A percentile compares a stretch with the other conserved stretches of the same genome.
phyloP scores from a whole-genome alignment of 495 filamentous ascomycete genomes.

The Penicillium lagena region DNA sequence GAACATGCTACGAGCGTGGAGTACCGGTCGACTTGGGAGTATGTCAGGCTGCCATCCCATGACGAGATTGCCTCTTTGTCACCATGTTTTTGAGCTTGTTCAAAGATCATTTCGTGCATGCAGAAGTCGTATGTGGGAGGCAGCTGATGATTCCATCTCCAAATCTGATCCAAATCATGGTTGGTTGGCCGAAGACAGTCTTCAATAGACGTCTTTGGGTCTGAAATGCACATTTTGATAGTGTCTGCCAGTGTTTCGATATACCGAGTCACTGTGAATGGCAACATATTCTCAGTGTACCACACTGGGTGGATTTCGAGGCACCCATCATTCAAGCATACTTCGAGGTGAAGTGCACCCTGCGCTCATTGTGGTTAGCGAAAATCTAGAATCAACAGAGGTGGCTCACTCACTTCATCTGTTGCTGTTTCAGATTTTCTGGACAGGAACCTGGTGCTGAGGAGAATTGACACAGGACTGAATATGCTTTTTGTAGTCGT shows the following conservation, averaged over 20 bases:
- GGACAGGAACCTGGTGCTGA: conserved; percentile 25
- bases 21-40: conserved; percentile 4
- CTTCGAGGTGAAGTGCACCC: conserved; percentile 19
- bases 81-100: background rate
- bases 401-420: conserved; percentile 16
- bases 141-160: conserved; percentile 2
- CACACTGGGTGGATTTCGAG: conserved; percentile 24
- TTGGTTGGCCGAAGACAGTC: conserved; percentile 17
- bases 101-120: conserved; percentile 2
- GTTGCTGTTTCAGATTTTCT: conserved; percentile 7
- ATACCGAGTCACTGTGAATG: conserved; percentile 25
- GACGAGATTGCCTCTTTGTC: conserved; percentile 24
- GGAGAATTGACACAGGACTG: conserved; percentile 12
- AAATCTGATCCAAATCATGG: conserved; percentile 17
- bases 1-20: conserved; percentile 2
- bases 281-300: conserved; percentile 21
- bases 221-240: conserved; percentile 19
- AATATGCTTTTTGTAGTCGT: background rate
- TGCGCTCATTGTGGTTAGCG: background rate
- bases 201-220: conserved; percentile 14
- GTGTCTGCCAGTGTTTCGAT: conserved; percentile 25
- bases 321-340: conserved; percentile 10
- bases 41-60: conserved; percentile 28
- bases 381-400: too few species aligned
- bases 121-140: background rate